Base-by-base conservation (phyloP, 192 early-diverging fungal genomes). In the Entomortierella lignicola region DNA sequence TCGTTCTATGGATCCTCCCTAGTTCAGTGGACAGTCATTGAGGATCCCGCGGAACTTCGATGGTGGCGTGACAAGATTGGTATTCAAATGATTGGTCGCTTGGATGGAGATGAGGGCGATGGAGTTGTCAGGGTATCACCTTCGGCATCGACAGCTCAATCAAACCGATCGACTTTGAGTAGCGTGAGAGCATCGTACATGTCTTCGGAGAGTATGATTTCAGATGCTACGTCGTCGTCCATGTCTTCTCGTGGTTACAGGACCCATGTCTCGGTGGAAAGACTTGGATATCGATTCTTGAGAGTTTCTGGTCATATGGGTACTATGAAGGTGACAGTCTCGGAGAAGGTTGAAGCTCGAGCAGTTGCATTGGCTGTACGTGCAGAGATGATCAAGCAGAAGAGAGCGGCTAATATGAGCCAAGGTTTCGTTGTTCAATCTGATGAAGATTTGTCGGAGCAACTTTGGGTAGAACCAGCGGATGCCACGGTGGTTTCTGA, bases 41-140 rank as follows among this genome's bases (percentile, higher is more conserved):
- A 79, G 21, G 75, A 79, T 25, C 48, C 62, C 17, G 75, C 66
- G 2, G 75, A 79, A 32, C 47, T 79, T 48, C 48, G 75, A 15
- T 79, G 75, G 75, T 79, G 75, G 75, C 60, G 75, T 2, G 75
- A 79, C 58, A 70, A 65, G 62, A 70, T 79, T 48, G 75, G 75
- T 39, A 70, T 79, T 26, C 66, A 79, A 42, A 79, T 79, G 75
- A 79, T 79, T 66, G 68, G 75, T 29, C 68, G 68, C 21, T 63
- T 79, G 15, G 61, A 63, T 1, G 75, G 63, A 6, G 75, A 79
- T 54, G 69, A 62, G 42, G 4, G 39, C 18, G 4, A 25, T 11
- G 26, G 21, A 13, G 50, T 27, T 29, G 17, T 32, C 20, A 53
- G 23, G 2, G 1, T 25, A 3, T 30, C 21, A 23, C 5, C 47